These are phyloP conservation scores for Thalassiosira exigua DNA, from an alignment of 352 stramenopile species.

Conservation along the genomic window DNA sequence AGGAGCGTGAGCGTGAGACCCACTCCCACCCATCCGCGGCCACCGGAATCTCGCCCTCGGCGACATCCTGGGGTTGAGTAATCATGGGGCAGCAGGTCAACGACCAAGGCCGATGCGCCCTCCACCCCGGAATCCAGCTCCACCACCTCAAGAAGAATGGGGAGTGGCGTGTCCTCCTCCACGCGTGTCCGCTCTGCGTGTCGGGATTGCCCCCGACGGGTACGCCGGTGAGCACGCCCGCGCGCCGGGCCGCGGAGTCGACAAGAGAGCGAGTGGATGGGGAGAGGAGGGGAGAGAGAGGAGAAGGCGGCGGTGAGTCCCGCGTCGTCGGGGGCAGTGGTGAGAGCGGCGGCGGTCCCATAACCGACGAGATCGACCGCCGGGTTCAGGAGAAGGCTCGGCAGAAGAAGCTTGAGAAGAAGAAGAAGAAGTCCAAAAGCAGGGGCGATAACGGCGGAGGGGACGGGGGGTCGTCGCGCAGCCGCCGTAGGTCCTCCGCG, in stretches of 20 bases:
- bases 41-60: too few species aligned
- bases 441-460: not conserved
- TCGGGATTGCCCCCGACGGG: conserved; percentile 42
- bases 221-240: not conserved
- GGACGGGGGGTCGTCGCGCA: not conserved
- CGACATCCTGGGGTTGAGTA: too few species aligned
- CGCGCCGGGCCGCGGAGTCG: not conserved
- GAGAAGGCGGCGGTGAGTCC: not conserved
- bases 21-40: too few species aligned
- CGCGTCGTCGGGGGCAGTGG: not conserved
- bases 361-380: not conserved
- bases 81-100: not conserved
- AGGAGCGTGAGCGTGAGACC: too few species aligned
- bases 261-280: not conserved
- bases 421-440: not conserved
- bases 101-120: conserved; percentile 13
- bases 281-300: not conserved
- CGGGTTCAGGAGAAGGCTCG: not conserved
- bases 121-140: conserved; percentile 53
- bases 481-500: too few species aligned
- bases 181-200: conserved; percentile 45
- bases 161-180: conserved; percentile 45
- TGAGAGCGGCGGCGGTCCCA: not conserved
- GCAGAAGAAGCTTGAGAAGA: conserved; percentile 2
- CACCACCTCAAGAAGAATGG: conserved; percentile 24